These are phyloP conservation scores for Malassezia obtusa DNA, from an alignment of 1,284 basidiomycete species.

Conservation along the genomic window DNA sequence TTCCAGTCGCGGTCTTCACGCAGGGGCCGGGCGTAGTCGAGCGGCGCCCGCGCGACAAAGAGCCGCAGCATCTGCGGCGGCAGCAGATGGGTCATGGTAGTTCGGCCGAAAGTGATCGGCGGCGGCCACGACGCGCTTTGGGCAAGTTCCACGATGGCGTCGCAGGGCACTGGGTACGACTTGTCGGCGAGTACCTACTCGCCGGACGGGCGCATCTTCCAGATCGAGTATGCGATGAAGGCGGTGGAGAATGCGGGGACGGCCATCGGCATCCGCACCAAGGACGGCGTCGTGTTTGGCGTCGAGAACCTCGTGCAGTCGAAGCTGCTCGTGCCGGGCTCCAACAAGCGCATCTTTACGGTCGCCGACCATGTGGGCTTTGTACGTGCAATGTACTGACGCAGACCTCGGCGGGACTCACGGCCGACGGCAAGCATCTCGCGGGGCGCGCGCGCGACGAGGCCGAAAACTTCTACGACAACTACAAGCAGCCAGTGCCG, in stretches of 20 bases:
- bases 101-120: slow-evolving; percentile 9
- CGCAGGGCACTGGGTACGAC: slow-evolving; percentile 96
- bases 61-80: slow-evolving; percentile 42
- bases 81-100: slow-evolving; percentile 41
- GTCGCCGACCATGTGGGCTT: slow-evolving; percentile 87
- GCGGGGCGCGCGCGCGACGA: slow-evolving; percentile 78
- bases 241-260: slow-evolving; percentile 94
- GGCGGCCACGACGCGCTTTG: background rate
- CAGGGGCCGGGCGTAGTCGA: slow-evolving; percentile 27
- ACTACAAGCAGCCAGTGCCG: slow-evolving; percentile 65
- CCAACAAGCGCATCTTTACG: slow-evolving; percentile 84
- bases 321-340: slow-evolving; percentile 85
- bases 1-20: slow-evolving; percentile 27
- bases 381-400: slow-evolving; percentile 41
- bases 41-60: slow-evolving; percentile 36
- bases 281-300: slow-evolving; percentile 78
- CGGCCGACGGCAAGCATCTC: slow-evolving; percentile 86
- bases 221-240: slow-evolving; percentile 96
- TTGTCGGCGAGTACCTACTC: slow-evolving; percentile 96
- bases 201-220: slow-evolving; percentile 94
- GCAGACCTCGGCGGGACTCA: slow-evolving; percentile 60
- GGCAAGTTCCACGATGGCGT: slow-evolving; percentile 61
- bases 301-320: slow-evolving; percentile 98
- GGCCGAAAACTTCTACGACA: slow-evolving; percentile 65
- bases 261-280: slow-evolving; percentile 66